Conservation (phyloP, 2,329 filamentous ascomycete genomes). For the Rutstroemia sp. region DNA sequence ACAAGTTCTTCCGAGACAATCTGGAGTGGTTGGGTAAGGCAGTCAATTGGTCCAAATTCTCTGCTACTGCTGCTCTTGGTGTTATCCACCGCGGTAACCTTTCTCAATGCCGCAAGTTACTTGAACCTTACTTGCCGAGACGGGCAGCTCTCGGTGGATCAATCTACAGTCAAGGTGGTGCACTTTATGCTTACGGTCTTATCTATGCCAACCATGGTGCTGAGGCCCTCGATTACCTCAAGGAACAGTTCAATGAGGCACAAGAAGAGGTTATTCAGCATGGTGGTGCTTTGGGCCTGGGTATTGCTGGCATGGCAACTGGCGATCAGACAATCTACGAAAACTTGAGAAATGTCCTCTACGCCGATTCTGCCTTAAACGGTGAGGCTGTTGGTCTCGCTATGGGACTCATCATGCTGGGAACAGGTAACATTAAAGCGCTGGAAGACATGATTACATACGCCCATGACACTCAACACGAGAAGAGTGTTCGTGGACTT, state of each 20-base stretch:
- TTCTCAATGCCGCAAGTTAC: conserved; percentile 82
- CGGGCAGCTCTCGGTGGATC: conserved; percentile 72
- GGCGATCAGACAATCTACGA: conserved; percentile 87
- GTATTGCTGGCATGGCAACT: conserved; percentile 96
- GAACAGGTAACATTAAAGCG: conserved; percentile 90
- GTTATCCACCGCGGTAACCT: conserved; percentile 96
- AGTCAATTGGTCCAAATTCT: conserved; percentile 99
- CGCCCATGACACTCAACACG: conserved; percentile 94
- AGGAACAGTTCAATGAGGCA: conserved; percentile 64
- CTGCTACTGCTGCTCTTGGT: conserved; percentile 88
- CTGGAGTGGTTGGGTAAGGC: conserved; percentile 97
- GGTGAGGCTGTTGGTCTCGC: conserved; percentile 92
- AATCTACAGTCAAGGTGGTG: conserved; percentile 92
- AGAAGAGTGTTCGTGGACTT: conserved; percentile 95
- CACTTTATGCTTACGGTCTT: conserved; percentile 87
- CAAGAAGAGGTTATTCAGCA: conserved; percentile 94
- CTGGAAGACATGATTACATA: conserved; percentile 97
- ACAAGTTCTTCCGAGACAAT: conserved; percentile 98
- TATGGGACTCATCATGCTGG: conserved; percentile 97
- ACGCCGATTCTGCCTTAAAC: conserved; percentile 90
- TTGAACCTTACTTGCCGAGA: conserved; percentile 89
- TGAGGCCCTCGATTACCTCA: conserved; percentile 75
- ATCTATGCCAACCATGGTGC: conserved; percentile 98
- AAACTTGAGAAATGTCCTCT: conserved; percentile 80
- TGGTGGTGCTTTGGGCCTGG: conserved; percentile 87